Evolutionary conservation across 441 rosid genomes (phyloP).

Genomic region (Isatis lusitanica): DNA sequence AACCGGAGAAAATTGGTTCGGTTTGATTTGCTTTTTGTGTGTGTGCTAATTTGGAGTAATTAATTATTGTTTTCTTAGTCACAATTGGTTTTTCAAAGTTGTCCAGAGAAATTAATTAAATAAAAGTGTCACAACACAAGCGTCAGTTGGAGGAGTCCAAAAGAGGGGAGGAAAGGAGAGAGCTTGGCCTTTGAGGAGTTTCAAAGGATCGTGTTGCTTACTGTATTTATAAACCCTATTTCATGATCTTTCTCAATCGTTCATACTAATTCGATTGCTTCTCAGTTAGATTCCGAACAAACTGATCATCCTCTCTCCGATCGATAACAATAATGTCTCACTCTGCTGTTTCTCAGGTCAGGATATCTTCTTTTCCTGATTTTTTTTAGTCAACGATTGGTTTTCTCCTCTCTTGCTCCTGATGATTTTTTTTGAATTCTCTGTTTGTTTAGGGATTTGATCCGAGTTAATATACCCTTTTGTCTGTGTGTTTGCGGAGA

Average conservation of each 20-base stretch:
- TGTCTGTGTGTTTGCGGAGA: conserved; percentile 24
- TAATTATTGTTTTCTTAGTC: neutral
- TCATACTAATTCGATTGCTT: neutral
- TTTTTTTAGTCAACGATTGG: conserved; percentile 21
- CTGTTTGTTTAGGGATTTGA: conserved; percentile 3
- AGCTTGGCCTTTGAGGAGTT: conserved; percentile 34
- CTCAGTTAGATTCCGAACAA: neutral
- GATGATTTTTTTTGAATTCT: neutral
- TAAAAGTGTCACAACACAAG: neutral
- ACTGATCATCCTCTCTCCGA: neutral
- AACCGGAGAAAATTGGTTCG: neutral
- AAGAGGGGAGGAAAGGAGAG: conserved; percentile 24
- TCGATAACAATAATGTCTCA: conserved; percentile 34
- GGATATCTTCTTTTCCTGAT: neutral
- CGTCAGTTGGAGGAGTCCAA: conserved; percentile 37
- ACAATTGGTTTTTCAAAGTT: neutral
- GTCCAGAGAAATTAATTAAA: neutral
- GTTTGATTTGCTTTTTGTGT: no score
- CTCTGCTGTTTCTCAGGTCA: conserved; percentile 38
- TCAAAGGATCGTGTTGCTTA: conserved; percentile 32
- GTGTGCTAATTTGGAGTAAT: no score
- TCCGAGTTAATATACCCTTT: neutral
- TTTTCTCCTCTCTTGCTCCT: neutral
- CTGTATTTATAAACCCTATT: conserved; percentile 28
- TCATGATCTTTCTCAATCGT: conserved; percentile 6